Base-by-base conservation (phyloP, 1,139 yeast species). In the Candida sp. region DNA sequence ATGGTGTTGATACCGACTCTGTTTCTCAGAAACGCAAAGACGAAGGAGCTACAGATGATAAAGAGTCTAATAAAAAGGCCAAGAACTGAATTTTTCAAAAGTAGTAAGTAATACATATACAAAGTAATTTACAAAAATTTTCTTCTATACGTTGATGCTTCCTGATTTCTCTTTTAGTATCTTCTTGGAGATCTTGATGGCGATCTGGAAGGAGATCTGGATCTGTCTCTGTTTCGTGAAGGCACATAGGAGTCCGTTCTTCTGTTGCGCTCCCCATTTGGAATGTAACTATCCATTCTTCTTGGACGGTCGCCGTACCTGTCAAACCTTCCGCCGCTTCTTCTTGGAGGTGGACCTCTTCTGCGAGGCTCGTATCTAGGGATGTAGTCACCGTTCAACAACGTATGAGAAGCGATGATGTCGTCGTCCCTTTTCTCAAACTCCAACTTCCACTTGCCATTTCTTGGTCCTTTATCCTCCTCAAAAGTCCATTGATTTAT, bases 401-500 rank as follows among this genome's bases (percentile, higher is more conserved):
- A 68, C n/a, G 66, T 68, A 54, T 78, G 82, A 5, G 67, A 63
- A 5, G 76, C 81, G 23, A 70, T 66, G 34, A 68, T 62, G 35
- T 68, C 76, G 3, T 71, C 75, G 7, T 49, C 58, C 31, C 63
- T 58, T 12, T 54, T 58, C 39, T 65, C 69, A 54, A 72, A 77
- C 17, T 67, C 68, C 33, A 78, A 63, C 48, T 69, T 69, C 82
- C 83, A 78, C 47, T 73, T 62, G 1, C 80, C 82, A 57, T 77
- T 70, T 42, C 63, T 61, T 7, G 83, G 81, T 7, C 78, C 79
- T 42, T 61, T 62, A 50, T 72, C 76, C 57, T 78, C 83, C 57
- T 77, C 80, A 56, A 68, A 78, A 11, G 77, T 75, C 81, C 82
- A 77, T 49, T 68, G 70, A 52, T 72, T 74, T 22, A 77, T 68